Base-by-base conservation (phyloP, 371 early-diverging fungal species). In the Mortierella sp. region DNA sequence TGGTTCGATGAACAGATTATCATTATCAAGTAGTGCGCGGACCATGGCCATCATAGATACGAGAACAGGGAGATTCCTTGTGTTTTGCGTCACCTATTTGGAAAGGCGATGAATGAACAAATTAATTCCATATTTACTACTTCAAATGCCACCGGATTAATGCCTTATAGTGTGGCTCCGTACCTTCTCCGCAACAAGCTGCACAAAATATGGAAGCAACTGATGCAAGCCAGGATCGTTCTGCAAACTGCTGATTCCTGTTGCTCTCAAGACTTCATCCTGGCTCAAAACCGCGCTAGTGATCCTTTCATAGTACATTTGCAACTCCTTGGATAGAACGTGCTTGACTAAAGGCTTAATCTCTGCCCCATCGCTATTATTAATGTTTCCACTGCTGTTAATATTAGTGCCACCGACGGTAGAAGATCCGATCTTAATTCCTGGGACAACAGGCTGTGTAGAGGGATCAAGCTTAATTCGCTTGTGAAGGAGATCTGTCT, bases 171-270 rank as follows among this genome's bases (percentile, higher is more conserved):
- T 40, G 40, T 10, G 10, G 10, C 15, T 12, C 23, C 60, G 23
- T 62, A 94, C 93, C 74, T 94, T 92, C 71, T 97, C 96, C 34
- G 94, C 93, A 62, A 99, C 94, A 70, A 97, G 96, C 78, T 98
- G 95, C 26, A 99, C 92, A 89, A 99, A 98, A 85, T 99, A 99
- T 0, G 99, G 99, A 23, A 99, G 86, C 23, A 99, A 88, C 75
- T 97, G 98, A 84, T 99, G 99, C 61, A 99, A 91, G 19, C 99
- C 99, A 12, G 98, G 95, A 84, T 99, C 99, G 17, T 88, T 78
- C 28, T 90, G 83, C 31, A 99, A 79, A 85, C 96, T 95, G 73
- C 96, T 93, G 57, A 97, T 88, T 7, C 97, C 99, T 17, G 96
- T 86, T 0, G 89, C 86, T 64, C 90, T 89, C 40, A 94, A 81